Evolutionary conservation across 805 yeast genomes (phyloP).

Genomic region (Debaryomyces prosopidis): DNA sequence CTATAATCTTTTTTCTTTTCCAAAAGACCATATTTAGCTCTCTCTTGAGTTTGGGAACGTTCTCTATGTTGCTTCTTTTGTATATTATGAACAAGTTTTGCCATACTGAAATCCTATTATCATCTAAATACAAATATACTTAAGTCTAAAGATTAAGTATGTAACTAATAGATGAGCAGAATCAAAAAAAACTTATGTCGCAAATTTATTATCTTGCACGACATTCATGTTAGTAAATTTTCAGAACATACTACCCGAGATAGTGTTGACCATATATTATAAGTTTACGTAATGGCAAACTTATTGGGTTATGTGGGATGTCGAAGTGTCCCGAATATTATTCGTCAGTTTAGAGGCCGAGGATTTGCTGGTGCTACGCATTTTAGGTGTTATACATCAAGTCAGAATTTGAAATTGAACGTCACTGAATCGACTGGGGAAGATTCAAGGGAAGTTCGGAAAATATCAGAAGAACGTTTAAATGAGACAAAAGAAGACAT

Average conservation of each 20-base stretch:
- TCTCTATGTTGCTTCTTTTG: slow-evolving; percentile 97
- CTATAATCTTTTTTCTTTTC: slow-evolving; percentile 75
- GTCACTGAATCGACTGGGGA: no score
- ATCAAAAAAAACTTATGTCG: slow-evolving; percentile 5
- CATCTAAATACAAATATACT: background rate
- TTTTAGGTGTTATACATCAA: no score
- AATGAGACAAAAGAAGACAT: background rate
- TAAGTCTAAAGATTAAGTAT: background rate
- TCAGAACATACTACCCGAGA: background rate
- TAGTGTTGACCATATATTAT: background rate
- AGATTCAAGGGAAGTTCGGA: background rate
- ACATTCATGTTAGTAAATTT: background rate
- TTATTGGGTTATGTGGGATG: background rate
- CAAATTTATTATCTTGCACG: background rate
- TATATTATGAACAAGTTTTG: slow-evolving; percentile 80
- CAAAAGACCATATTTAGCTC: slow-evolving; percentile 77
- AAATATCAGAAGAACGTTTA: background rate
- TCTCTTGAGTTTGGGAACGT: slow-evolving; percentile 78
- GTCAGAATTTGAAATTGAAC: no score
- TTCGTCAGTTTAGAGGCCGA: background rate
- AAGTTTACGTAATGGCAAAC: background rate
- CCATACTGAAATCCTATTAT: slow-evolving; percentile 45
- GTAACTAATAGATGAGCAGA: slow-evolving; percentile 2
- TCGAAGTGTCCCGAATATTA: background rate
- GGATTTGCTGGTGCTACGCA: no score